Evolutionary conservation across 2,329 filamentous ascomycete species (phyloP), one percentile per base, ranked within the genome.

Genomic region (Epichloe amarillans): DNA sequence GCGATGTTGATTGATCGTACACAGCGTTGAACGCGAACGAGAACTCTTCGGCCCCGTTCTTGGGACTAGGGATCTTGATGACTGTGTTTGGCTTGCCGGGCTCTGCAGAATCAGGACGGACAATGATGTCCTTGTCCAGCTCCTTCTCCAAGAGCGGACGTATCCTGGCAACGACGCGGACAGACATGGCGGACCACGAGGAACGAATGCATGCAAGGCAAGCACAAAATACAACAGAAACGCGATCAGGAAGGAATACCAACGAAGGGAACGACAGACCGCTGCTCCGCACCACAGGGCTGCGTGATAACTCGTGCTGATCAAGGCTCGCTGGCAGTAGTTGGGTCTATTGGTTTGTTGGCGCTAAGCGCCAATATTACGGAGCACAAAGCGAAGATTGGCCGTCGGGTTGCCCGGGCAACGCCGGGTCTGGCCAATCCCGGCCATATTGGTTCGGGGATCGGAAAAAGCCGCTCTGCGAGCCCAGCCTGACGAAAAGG

Each of bases 1-100:
- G 91, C 8, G 86, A 81, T 15, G 86, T 84, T 37, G 77, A 68
- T 60, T 84, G 80, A 62, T 88, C 88, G 67, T 95, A 97, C 50
- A 97, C 91, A 58, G 86, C 80, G 73, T 93, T 94, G 75, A 97
- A 97, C 49, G 90, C 81, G 66, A 97, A 98, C 50, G 86, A 89
- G 69, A 90, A 97, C 62, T 90, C 86, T 68, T 97, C 91, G 21
- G 78, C 74, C 56, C 88, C 86, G 62, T 96, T 96, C 72, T 93
- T 95, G 0, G 91, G 90, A 63, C 89, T 96, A 3, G 91, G 91
- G 61, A 97, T 94, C 65, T 86, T 84, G 62, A 97, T 82, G 33
- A 94, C 71, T 26, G 76, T 83, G 55, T 77, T 80, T 19, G 81
- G 75, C 56, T 75, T 77, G 57, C 77, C 77, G 45, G 78, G 70